Percentiles rank a stretch among this genome's conserved stretches.
These are phyloP conservation scores for Trametes coccinea DNA, from an alignment of 768 basidiomycete genomes.

Conservation along the genomic window DNA sequence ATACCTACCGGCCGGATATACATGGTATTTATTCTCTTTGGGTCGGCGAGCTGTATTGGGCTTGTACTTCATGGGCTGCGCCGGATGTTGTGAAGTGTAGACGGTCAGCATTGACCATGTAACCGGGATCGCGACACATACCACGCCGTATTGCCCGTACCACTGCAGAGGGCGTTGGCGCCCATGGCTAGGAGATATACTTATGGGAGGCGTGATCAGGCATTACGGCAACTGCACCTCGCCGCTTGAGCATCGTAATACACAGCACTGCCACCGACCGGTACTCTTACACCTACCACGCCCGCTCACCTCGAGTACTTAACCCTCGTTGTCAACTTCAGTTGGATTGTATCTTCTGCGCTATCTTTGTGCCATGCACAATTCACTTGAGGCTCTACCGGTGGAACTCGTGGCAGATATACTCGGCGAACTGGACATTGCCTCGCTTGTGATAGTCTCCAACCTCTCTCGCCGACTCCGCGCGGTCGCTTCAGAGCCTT, in stretches of 20 bases:
- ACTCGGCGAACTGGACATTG: conserved; percentile 65
- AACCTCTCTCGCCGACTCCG: conserved; percentile 61
- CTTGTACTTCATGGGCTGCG: background rate
- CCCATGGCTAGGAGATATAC: too few relatives aligned
- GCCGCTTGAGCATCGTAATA: background rate
- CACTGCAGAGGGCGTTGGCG: too few relatives aligned
- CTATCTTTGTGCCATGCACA: background rate
- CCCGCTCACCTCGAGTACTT: background rate
- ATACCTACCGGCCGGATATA: background rate
- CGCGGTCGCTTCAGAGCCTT: conserved; percentile 57
- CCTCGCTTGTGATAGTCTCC: conserved; percentile 57
- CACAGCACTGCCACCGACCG: conserved; percentile 19
- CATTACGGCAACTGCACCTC: conserved; percentile 1
- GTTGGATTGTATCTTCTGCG: background rate
- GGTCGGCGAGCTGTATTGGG: background rate
- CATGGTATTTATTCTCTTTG: conserved; percentile 12
- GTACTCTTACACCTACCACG: conserved; percentile 2
- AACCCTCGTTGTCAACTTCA: background rate
- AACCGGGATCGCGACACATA: too few relatives aligned
- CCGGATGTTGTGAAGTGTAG: background rate
- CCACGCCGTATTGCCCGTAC: too few relatives aligned
- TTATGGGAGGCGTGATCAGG: too few relatives aligned
- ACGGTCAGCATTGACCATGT: background rate
- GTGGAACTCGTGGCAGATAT: conserved; percentile 77
- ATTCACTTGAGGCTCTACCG: conserved; percentile 53